Evolutionary conservation across 2,329 filamentous ascomycete species (phyloP), one percentile per base, ranked within the genome.

Genomic region (Fusarium sp.): DNA sequence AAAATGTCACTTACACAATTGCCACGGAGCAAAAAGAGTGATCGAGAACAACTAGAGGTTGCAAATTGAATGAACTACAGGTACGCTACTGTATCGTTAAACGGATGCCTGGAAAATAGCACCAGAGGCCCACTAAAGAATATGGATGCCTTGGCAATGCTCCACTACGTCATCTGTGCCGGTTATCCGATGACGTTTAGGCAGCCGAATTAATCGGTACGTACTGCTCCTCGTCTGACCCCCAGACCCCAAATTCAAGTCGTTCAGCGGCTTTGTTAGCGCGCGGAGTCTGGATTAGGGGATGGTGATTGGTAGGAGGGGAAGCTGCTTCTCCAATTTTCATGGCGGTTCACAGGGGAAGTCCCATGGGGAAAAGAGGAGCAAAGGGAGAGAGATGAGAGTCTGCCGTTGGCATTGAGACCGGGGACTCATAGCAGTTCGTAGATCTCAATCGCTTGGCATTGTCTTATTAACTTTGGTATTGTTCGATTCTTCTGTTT

Each of bases 101-200:
- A 43, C 43, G 43, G 62, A 60, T 65, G 62, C 62, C 62, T 65
- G 21, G 44, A 38, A 24, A n/a, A 44, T 34, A 43, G 45, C 53
- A 24, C 34, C 43, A 57, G 24, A 22, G 13, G 24, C 34, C 42
- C 21, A 34, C 22, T 21, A 9, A 4, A 21, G 13, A 65, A 64
- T 64, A 45, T 47, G 45, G 61, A 57, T 64, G 61, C 61, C 61
- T 64, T 64, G 60, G 52, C 60, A 17, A 13, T n/a, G 17, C 47
- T 26, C 59, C 54, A 65, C 62, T 38, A 65, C 60, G 62, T 65
- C 60, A 60, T 21, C 2, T n/a, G 62, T 65, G 62, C 62, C 62
- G 62, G 19, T 65, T 65, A 65, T 28, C 62, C 62, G 62, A 65
- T 53, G 40, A 65, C 53, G 53, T 65, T 65, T 65, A 65, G 62